Base-by-base conservation (phyloP, 2,329 filamentous ascomycete species). In the Rhytidhysteron rufulum region DNA sequence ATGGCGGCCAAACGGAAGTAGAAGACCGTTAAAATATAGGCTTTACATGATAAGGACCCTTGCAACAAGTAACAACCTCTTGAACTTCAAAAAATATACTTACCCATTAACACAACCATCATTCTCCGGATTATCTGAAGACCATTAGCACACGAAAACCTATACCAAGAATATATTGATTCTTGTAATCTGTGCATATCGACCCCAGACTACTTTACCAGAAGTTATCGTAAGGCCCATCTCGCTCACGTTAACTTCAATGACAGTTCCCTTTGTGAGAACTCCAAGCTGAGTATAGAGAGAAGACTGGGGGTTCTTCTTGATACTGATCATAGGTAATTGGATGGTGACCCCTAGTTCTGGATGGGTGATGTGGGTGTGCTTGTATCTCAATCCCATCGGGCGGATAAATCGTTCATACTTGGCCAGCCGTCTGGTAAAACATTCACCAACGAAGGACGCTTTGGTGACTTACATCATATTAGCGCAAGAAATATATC, bases 231-330 rank as follows among this genome's bases (percentile, higher is more conserved):
- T 88, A 46, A 97, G 73, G 48, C 93, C 93, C 48, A 97, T 69
- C 65, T 98, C 93, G 41, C 80, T 86, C 21, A 96, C 89, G 62
- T 98, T 95, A 57, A 97, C 89, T 69, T 97, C 91, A 58, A 91
- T 81, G 45, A 85, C 80, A 21, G 83, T 91, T 49, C 88, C 88
- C 69, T 89, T 89, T 35, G 86, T 91, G 58, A 96, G 66, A 3
- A 95, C 90, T 45, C 91, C 91, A 4, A 97, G 73, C 60, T 95
- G 89, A 1, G 91, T 96, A 69, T 95, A 95, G 61, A 95, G 13
- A 20, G 88, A 87, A 62, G 88, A 89, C 69, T 89, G 86, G 2
- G 88, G 88, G 68, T 90, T 90, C 77, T 88, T 89, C 75, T 88
- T 86, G 44, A 87, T 36, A 27, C 13, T 65, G 47, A 72, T 69